Evolutionary conservation across 495 filamentous ascomycete species (phyloP).

Genomic region (Annulohypoxylon maeteangense): DNA sequence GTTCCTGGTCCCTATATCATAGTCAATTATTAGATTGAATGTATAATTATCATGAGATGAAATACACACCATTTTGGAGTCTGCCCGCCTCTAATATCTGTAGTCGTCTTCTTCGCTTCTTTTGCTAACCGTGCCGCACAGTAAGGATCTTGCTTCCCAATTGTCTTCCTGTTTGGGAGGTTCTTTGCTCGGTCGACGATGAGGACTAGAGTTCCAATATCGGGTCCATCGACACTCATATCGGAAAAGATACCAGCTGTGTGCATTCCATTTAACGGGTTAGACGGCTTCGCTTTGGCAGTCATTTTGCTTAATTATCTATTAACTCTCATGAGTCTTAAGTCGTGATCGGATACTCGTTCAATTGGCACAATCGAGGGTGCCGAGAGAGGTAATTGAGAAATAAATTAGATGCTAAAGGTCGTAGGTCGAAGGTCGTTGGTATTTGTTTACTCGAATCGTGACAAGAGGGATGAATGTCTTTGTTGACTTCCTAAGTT

Average conservation of each 20-base stretch:
- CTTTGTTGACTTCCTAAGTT: conserved; percentile 38
- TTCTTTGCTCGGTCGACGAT: conserved; percentile 96
- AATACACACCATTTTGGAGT: conserved; percentile 88
- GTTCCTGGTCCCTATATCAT: conserved; percentile 86
- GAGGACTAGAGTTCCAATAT: conserved; percentile 91
- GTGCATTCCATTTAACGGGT: conserved; percentile 66
- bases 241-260: conserved; percentile 96
- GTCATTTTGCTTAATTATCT: conserved; percentile 52
- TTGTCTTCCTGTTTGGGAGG: conserved; percentile 92
- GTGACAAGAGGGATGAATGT: conserved; percentile 3
- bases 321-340: conserved; percentile 15
- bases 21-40: conserved; percentile 18
- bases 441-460: conserved; percentile 27
- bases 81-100: conserved; percentile 93
- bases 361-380: conserved; percentile 5
- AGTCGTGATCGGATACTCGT: background rate
- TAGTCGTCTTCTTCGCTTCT: conserved; percentile 97
- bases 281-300: conserved; percentile 54
- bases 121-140: conserved; percentile 94
- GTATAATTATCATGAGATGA: conserved; percentile 14
- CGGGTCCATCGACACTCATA: conserved; percentile 92
- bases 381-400: background rate
- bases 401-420: conserved; percentile 4
- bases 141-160: conserved; percentile 98
- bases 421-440: background rate